These are phyloP conservation scores for Cutaneotrichosporon mucoides DNA, from an alignment of 1,284 basidiomycete species.

Conservation along the genomic window DNA sequence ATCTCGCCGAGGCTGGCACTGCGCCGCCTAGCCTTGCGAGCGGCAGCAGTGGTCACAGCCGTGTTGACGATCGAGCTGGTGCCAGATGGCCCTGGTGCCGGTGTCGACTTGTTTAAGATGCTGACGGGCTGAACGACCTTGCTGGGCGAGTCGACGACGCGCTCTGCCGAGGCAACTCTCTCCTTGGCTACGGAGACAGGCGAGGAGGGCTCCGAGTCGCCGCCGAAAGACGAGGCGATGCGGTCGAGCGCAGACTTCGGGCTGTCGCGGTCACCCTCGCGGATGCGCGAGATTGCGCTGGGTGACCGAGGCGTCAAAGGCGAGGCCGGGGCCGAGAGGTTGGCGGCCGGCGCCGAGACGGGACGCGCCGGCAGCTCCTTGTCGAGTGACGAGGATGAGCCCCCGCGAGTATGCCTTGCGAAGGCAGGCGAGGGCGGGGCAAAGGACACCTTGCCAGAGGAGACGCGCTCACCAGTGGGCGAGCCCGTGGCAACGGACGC, in stretches of 20 bases:
- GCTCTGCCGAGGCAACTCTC: not conserved
- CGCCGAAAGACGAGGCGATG: constrained; percentile 22
- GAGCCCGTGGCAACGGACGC: not conserved
- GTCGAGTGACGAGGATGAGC: not conserved
- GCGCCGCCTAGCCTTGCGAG: constrained; percentile 33
- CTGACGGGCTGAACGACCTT: constrained; percentile 10
- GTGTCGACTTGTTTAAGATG: constrained; percentile 1
- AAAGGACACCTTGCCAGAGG: constrained; percentile 1
- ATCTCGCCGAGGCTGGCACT: constrained; percentile 40
- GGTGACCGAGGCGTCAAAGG: not conserved
- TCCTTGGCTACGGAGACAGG: not conserved
- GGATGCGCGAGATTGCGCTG: constrained; percentile 6
- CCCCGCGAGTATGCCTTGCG: not conserved
- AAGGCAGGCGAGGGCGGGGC: constrained; percentile 1
- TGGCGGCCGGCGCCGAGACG: not conserved
- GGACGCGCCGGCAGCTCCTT: not conserved
- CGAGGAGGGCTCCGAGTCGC: not conserved
- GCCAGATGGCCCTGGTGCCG: too few relatives aligned
- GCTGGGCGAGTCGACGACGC: constrained; percentile 5
- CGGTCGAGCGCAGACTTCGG: constrained; percentile 43
- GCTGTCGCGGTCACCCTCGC: constrained; percentile 15
- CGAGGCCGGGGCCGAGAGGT: not conserved
- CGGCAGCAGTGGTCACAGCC: constrained; percentile 1
- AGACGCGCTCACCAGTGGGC: not conserved
- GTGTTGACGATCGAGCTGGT: constrained; percentile 11